A percentile compares a stretch with the other conserved stretches of the same genome.
These are phyloP conservation scores for Posidonia australis DNA, from an alignment of 106 monocot genomes.

Conservation along the genomic window DNA sequence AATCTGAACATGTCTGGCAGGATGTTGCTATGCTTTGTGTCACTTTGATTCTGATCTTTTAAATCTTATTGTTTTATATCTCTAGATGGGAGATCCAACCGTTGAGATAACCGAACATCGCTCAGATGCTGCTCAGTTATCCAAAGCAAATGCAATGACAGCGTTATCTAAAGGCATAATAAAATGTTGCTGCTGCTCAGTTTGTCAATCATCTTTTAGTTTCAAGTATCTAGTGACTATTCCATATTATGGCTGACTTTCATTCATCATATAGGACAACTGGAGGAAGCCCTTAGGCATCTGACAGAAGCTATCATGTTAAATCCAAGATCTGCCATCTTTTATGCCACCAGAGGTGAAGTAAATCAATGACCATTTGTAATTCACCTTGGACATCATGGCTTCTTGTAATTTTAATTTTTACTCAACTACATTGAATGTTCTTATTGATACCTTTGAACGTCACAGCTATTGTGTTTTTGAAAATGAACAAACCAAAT, in stretches of 20 bases:
- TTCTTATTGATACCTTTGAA: too few species aligned
- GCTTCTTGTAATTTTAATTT: not conserved
- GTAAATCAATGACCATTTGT: too few species aligned
- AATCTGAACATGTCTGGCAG: not conserved
- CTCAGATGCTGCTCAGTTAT: slow-evolving; percentile 59
- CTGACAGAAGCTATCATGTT: slow-evolving; percentile 62
- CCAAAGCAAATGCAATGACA: slow-evolving; percentile 55
- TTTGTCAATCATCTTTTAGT: too few species aligned
- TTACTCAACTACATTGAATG: not conserved
- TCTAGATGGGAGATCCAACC: slow-evolving; percentile 74
- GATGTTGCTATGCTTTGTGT: not conserved
- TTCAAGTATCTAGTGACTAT: too few species aligned
- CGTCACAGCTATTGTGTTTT: slow-evolving; percentile 72
- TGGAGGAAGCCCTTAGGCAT: slow-evolving; percentile 51
- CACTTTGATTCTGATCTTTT: not conserved
- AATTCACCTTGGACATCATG: too few species aligned
- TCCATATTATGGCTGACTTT: too few species aligned
- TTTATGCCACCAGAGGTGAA: slow-evolving; percentile 74
- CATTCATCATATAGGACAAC: too few species aligned
- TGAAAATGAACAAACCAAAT: slow-evolving; percentile 74
- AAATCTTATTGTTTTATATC: slow-evolving; percentile 3
- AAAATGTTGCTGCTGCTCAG: too few species aligned
- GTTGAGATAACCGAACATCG: slow-evolving; percentile 65
- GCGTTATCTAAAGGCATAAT: slow-evolving; percentile 49
- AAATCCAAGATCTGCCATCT: slow-evolving; percentile 70